phyloP scores from a whole-genome alignment of 192 early-diverging fungal species.

The Linnemannia hyalina region DNA sequence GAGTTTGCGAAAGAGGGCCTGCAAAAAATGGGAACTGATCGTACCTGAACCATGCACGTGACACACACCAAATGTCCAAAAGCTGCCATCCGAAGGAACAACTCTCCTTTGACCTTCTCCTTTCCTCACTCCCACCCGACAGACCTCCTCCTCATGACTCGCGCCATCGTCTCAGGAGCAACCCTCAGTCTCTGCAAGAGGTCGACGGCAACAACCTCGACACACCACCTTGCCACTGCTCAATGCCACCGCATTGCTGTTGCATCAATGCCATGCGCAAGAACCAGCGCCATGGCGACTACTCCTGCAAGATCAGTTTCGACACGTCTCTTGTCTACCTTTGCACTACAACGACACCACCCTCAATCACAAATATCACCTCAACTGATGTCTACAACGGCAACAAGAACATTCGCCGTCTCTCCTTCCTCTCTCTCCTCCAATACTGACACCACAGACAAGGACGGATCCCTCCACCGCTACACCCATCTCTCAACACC shows the following conservation, averaged over 20 bases:
- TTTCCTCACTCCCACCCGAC: neutral
- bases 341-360: neutral
- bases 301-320: neutral
- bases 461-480: neutral
- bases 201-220: neutral
- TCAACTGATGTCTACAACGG: neutral
- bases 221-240: neutral
- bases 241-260: neutral
- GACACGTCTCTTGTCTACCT: neutral
- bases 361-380: neutral
- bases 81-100: too few relatives aligned
- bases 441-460: neutral
- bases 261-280: neutral
- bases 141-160: neutral
- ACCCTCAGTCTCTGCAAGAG: neutral
- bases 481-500: constrained; percentile 17
- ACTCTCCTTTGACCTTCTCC: neutral
- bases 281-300: neutral
- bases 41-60: too few relatives aligned
- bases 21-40: too few relatives aligned
- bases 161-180: neutral
- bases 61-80: too few relatives aligned
- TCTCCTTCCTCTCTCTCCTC: neutral
- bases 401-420: neutral
- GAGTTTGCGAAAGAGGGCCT: neutral